A percentile compares a stretch with the other conserved stretches of the same genome.
These are phyloP conservation scores for Przewalskia tangutica DNA, from an alignment of 257 asterid genomes.

Conservation along the genomic window DNA sequence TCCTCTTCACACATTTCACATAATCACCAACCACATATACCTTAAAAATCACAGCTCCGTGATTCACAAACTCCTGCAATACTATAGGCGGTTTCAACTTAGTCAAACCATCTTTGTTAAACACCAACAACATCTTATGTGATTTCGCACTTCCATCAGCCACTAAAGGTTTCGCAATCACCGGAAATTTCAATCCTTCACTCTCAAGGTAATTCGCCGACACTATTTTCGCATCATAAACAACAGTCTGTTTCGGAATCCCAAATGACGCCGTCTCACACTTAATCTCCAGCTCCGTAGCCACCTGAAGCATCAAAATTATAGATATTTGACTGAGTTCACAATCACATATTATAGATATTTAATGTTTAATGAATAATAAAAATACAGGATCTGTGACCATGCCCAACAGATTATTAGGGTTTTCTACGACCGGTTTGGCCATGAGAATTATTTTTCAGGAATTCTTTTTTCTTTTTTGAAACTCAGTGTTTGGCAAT, in stretches of 20 bases:
- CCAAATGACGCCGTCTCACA: conserved; percentile 38
- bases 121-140: conserved; percentile 58
- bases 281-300: conserved; percentile 25
- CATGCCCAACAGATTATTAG: no score
- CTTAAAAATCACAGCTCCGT: conserved; percentile 68
- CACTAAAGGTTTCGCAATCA: conserved; percentile 63
- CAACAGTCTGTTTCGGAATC: conserved; percentile 50
- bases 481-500: no score
- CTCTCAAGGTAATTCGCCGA: conserved; percentile 25
- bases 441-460: no score
- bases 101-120: conserved; percentile 44
- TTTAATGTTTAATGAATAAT: no score
- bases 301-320: conserved; percentile 61
- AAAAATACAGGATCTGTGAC: no score
- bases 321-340: no score
- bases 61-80: conserved; percentile 67
- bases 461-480: no score
- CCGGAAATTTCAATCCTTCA: conserved; percentile 51
- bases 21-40: conserved; percentile 73
- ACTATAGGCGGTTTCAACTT: conserved; percentile 66
- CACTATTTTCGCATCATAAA: conserved; percentile 33
- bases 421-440: no score
- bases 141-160: conserved; percentile 77
- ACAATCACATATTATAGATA: no score
- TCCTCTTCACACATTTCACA: conserved; percentile 66